Percentiles rank a stretch among this genome's conserved stretches.
Conservation (phyloP, 148 eudicot genomes). For the Pharnaceum exiguum region DNA sequence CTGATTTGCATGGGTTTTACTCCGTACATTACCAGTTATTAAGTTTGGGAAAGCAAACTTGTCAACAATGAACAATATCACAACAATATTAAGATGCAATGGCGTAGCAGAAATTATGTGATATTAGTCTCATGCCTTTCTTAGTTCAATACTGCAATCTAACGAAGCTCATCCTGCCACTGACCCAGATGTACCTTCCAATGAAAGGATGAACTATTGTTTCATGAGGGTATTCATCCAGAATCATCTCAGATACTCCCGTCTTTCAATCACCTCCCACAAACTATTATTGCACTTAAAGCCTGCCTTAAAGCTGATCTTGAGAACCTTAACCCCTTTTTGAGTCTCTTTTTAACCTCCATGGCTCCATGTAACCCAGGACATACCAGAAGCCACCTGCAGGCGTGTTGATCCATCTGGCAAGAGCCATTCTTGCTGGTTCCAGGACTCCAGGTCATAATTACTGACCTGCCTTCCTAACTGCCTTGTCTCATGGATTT, state of each 20-base stretch:
- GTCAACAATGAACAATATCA: conserved; percentile 1
- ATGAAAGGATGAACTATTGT: conserved; percentile 39
- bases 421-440: conserved; percentile 82
- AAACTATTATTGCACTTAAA: conserved; percentile 85
- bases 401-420: conserved; percentile 80
- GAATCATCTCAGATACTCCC: conserved; percentile 69
- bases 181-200: conserved; percentile 71
- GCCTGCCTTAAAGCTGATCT: conserved; percentile 85
- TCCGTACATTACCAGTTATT: conserved; percentile 7
- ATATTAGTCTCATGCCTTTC: neutral
- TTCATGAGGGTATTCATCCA: conserved; percentile 48
- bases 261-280: conserved; percentile 78
- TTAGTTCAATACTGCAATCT: conserved; percentile 37
- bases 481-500: conserved; percentile 85
- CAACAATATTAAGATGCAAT: neutral
- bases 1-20: conserved; percentile 14
- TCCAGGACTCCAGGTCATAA: conserved; percentile 69
- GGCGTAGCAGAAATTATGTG: neutral
- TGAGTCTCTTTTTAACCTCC: conserved; percentile 88
- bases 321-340: conserved; percentile 63
- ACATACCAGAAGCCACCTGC: conserved; percentile 87
- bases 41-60: conserved; percentile 5
- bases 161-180: conserved; percentile 44
- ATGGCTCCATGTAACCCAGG: conserved; percentile 83
- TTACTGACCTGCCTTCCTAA: conserved; percentile 50